Base-by-base conservation (phyloP, 345 rosid species). In the Sonneratia alba region DNA sequence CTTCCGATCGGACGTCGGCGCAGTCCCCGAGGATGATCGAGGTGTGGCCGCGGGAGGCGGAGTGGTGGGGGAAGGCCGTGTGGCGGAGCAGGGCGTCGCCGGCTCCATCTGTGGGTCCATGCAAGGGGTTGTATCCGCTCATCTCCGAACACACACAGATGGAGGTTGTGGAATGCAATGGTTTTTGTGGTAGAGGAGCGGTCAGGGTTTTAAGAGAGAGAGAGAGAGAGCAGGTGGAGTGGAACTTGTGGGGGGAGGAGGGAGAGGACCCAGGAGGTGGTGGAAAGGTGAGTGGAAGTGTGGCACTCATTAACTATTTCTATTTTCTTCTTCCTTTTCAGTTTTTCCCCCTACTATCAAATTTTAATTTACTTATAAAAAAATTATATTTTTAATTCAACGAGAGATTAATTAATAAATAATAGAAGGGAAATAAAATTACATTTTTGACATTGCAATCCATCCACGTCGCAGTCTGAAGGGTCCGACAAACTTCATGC, bases 21-120 rank as follows among this genome's bases (percentile, higher is more conserved):
- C 72, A 57, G 57, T 68, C 79, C n/a, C 67, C 68, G 45, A 47
- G 62, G 68, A 61, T 49, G 42, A 74, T 40, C 66, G 73, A 57
- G 62, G 59, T 45, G 19, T 45, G 22, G 9, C 9, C 7, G 43
- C 5, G 43, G 43, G 43, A 8, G 43, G 43, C 43, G 43, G 43
- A 40, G 43, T 4, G 43, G 0, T 4, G 43, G 43, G 7, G 43
- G 43, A 40, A 8, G 43, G 5, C 43, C 5, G 43, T 8, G 68
- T 15, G 45, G 59, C 45, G 59, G 68, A 71, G 74, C 9, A 71
- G 59, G 45, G 74, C 43, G 47, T 45, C 72, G 63, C 42, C 36
- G 12, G 13, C 51, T 10, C 51, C 51, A 2, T 13, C 13, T 55
- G 55, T 19, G 53, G 48, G 9, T 3, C 56, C 76, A 74, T 74